phyloP scores from a whole-genome alignment of 2,329 filamentous ascomycete species.

The Curvularia hawaiiensis region DNA sequence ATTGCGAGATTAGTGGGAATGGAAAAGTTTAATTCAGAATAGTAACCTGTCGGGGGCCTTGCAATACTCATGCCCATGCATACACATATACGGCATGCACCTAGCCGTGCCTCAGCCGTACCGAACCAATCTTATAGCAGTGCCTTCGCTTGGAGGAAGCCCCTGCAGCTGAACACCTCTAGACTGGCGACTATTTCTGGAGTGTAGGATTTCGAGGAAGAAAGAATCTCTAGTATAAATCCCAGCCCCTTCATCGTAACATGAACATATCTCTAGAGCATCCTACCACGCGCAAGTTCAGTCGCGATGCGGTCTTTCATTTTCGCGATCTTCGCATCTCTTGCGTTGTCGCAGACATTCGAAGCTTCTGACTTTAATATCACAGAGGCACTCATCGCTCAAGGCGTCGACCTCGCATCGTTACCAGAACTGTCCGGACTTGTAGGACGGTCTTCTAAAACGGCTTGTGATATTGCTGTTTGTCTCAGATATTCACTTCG shows the following conservation, averaged over 20 bases:
- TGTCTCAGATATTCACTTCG: background rate
- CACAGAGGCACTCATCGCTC: constrained; percentile 18
- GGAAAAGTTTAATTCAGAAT: background rate
- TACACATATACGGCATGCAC: background rate
- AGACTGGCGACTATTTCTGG: background rate
- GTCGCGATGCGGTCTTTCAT: constrained; percentile 1
- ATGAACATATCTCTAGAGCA: background rate
- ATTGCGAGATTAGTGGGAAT: background rate
- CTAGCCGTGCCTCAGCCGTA: background rate
- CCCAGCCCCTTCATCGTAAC: background rate
- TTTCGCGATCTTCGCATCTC: background rate
- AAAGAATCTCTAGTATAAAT: background rate
- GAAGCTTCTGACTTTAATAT: constrained; percentile 19
- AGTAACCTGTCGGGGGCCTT: background rate
- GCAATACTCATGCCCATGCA: background rate
- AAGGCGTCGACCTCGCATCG: constrained; percentile 18
- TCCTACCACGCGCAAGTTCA: background rate
- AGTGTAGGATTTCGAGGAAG: background rate
- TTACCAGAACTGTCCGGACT: constrained; percentile 14
- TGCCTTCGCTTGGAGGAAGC: background rate
- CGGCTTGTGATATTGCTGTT: constrained; percentile 21
- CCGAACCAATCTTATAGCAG: background rate
- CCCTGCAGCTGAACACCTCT: background rate
- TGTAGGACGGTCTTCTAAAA: background rate
- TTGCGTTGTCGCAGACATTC: background rate